Conservation (phyloP, 495 filamentous ascomycete species). For the Daldinia grandis region DNA sequence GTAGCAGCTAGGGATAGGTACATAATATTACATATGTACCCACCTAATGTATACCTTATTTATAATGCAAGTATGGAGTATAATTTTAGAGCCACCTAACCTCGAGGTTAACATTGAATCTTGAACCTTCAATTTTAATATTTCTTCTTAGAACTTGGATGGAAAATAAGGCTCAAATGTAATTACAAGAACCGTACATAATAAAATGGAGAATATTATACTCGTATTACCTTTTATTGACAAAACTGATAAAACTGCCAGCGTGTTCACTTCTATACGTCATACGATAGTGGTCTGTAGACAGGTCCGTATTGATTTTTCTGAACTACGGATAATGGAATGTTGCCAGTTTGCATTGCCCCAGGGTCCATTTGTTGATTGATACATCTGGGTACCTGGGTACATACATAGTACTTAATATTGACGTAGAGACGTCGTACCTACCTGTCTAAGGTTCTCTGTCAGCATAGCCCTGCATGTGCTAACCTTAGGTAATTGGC, state of each 20-base stretch:
- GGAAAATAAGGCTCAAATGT: not conserved
- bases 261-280: slow-evolving; percentile 40
- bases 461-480: not conserved
- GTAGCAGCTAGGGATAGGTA: slow-evolving; percentile 16
- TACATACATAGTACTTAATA: too few relatives aligned
- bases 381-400: too few relatives aligned
- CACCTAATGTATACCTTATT: not conserved
- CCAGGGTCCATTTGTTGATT: slow-evolving; percentile 24
- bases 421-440: slow-evolving; percentile 5
- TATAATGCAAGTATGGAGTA: not conserved
- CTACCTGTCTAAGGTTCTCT: not conserved
- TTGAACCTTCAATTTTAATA: not conserved
- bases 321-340: slow-evolving; percentile 36
- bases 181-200: not conserved
- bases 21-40: not conserved
- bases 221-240: not conserved
- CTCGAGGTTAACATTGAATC: too few relatives aligned
- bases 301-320: slow-evolving; percentile 30
- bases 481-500: slow-evolving; percentile 21
- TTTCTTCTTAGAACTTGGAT: not conserved
- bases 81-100: not conserved
- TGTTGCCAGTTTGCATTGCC: slow-evolving; percentile 41
- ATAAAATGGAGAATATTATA: not conserved
- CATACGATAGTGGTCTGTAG: slow-evolving; percentile 40
- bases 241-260: slow-evolving; percentile 16